Base-by-base conservation (phyloP, 768 basidiomycete genomes). In the Pleurotus tuber-regium region DNA sequence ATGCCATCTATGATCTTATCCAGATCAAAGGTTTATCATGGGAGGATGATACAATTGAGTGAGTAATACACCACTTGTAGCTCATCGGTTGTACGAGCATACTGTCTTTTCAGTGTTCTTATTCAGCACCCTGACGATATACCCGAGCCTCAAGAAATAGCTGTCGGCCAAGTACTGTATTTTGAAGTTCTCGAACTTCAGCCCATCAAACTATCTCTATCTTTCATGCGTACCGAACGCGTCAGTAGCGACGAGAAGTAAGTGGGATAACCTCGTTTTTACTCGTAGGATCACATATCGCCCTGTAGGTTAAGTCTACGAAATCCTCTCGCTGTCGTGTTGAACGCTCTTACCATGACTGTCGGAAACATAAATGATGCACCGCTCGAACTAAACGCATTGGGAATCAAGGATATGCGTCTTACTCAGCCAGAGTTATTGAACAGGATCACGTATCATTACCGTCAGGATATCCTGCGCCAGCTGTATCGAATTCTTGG, bases 341-440 rank as follows among this genome's bases (percentile, higher is more conserved):
- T 99, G 53, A 97, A 98, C 62, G 94, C 93, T 1, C 70, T 99
- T 38, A 94, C 95, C 0, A 98, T 98, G 94, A 87, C 96, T 0
- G 76, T 98, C 21, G 97, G 97, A 5, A 99, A 98, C 61, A 81
- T 98, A 70, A 97, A 98, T 57, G 93, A 94, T 61, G 95, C 97
- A 0, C 90, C 92, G 14, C 78, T 99, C 38, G 90, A 91, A 58
- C 80, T 98, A 74, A 98, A 98, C 64, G 92, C 94, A 0, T 79
- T 99, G 31, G 87, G 85, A 23, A 88, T 99, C 66, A 92, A 94
- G 65, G 96, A 99, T 62, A 91, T 95, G 79, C 87, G 95, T 16
- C 68, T 97, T 40, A 88, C 89, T 0, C 69, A 88, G 50, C 87
- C 92, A 6, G 90, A 96, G 54, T 76, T 99, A 14, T 84, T 89